Evolutionary conservation across 2,329 filamentous ascomycete genomes (phyloP).

Genomic region (Septoria petroselini): DNA sequence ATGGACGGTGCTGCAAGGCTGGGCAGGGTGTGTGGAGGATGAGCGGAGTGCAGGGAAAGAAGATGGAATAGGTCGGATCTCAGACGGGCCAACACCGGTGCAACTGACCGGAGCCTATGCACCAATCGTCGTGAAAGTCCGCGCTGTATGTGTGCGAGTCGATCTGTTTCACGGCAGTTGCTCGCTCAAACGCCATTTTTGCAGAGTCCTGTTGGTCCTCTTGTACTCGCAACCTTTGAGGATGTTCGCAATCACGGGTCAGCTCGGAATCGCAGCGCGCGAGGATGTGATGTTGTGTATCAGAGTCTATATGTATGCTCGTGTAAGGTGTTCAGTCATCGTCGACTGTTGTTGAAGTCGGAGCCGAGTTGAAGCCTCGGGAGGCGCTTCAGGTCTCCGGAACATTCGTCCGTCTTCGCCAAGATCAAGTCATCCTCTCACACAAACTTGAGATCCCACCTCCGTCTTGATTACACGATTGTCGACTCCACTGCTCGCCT

Average conservation of each 20-base stretch:
- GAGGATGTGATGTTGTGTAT: neutral
- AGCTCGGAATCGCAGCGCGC: neutral
- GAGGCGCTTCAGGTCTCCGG: too few relatives aligned
- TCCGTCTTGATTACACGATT: neutral
- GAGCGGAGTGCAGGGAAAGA: constrained; percentile 14
- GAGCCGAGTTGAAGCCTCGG: neutral
- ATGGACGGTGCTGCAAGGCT: neutral
- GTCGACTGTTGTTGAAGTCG: neutral
- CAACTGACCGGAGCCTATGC: constrained; percentile 59
- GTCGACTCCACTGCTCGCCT: neutral
- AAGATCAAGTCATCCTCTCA: neutral
- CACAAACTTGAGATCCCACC: neutral
- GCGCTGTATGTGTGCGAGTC: constrained; percentile 59
- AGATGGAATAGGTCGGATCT: constrained; percentile 9
- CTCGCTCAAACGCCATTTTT: constrained; percentile 35
- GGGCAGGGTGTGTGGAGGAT: constrained; percentile 8
- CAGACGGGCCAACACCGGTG: constrained; percentile 2
- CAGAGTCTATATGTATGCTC: neutral
- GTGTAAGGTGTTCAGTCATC: neutral
- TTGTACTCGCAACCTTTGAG: neutral
- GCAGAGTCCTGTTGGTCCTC: neutral
- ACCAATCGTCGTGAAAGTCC: constrained; percentile 58
- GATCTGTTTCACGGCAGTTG: constrained; percentile 48
- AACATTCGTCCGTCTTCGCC: neutral
- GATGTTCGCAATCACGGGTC: neutral